Evolutionary conservation across 805 yeast species (phyloP), one percentile per base, ranked within the genome.

Genomic region (Wickerhamiella cacticola): DNA sequence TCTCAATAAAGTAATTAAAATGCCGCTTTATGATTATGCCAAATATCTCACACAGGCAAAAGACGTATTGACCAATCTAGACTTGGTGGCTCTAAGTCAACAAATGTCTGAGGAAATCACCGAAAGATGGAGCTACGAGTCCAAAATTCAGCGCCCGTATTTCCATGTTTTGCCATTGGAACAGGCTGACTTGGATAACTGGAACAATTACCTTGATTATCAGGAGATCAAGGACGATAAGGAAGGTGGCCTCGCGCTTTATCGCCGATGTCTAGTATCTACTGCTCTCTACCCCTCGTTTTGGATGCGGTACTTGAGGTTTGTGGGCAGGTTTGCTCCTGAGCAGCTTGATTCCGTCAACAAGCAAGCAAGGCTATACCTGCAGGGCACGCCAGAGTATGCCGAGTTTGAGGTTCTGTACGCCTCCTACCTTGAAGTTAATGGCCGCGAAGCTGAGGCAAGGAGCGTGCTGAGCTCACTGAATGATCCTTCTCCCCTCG

Each of bases 1-100:
- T 61, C 76, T 41, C 58, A 59, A 31, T 2, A 46, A 52, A 19
- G 52, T 65, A 13, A 48, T 62, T 5, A 49, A 48, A 13, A 67
- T 83, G 2, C 97, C 97, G 0, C 63, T 88, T 41, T 89, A 92
- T 63, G 92, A 86, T 56, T 88, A 92, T 61, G 82, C 96, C 0
- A 78, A 78, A 53, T 89, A 82, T 61, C 80, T 74, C 56, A 77
- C 68, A 61, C 70, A 57, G 24, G 60, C 59, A 40, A 12, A 15
- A 2, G 36, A 29, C 8, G 34, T 48, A n/a, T 26, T 50, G 41
- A 12, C 24, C 3, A 44, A 41, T 40, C 16, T 16, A 5, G 29
- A 39, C 50, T 28, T 43, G 13, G 25, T 13, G 19, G 34, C 21
- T 48, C 43, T 13, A 12, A 52, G 51, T 0, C 22, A 48, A 35